A percentile compares a stretch with the other conserved stretches of the same genome.
These are phyloP conservation scores for Salix arbutifolia DNA, from an alignment of 345 rosid species.

Conservation along the genomic window DNA sequence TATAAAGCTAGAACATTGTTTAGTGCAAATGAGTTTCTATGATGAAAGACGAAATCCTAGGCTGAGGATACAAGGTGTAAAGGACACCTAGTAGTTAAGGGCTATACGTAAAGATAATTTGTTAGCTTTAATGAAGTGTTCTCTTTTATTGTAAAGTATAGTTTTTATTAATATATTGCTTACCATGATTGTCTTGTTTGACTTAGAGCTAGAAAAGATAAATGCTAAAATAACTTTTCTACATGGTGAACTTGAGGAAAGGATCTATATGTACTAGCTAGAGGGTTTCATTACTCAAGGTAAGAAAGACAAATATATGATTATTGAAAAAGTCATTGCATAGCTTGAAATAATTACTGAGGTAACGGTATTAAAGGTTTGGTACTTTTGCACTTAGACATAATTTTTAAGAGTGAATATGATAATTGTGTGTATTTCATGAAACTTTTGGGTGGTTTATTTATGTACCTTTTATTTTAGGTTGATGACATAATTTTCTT, in stretches of 20 bases:
- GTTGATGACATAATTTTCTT: neutral
- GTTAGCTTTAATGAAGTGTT: neutral
- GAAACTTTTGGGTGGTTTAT: no score
- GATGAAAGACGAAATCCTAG: neutral
- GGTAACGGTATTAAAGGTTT: constrained; percentile 1
- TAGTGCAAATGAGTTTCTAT: neutral
- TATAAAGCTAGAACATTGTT: neutral
- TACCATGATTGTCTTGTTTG: neutral
- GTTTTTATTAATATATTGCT: neutral
- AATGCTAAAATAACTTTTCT: neutral
- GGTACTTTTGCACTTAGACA: neutral
- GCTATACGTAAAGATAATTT: neutral
- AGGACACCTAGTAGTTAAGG: neutral
- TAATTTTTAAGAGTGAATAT: neutral
- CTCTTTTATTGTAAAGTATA: neutral
- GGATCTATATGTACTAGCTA: neutral
- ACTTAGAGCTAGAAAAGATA: neutral
- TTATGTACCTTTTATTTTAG: neutral
- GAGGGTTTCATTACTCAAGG: neutral
- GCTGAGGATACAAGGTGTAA: neutral
- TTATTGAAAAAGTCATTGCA: neutral
- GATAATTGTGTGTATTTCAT: no score
- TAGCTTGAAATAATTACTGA: neutral
- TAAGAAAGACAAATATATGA: neutral
- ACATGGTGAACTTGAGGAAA: neutral